Conservation (phyloP, 306 rosid genomes). For the Pyrus communis region DNA sequence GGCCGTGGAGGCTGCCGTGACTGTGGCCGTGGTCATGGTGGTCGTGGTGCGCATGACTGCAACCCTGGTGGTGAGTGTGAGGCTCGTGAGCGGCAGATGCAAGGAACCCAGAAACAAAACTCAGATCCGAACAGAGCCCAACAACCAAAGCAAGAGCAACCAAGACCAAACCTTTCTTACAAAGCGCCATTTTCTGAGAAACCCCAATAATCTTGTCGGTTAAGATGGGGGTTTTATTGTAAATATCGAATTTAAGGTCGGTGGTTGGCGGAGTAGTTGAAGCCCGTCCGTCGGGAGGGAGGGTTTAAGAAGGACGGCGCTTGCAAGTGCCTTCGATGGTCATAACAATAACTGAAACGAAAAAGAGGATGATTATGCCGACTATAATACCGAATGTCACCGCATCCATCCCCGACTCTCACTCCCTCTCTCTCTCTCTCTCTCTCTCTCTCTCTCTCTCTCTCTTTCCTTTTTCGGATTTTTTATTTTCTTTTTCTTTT, state of each 20-base stretch:
- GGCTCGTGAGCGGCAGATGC: constrained; percentile 9
- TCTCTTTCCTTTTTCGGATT: neutral
- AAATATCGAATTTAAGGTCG: neutral
- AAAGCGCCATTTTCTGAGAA: constrained; percentile 23
- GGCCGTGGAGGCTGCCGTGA: constrained; percentile 14
- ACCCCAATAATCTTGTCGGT: neutral
- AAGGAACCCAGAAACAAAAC: constrained; percentile 28
- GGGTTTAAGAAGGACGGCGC: constrained; percentile 15
- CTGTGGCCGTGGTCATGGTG: constrained; percentile 23
- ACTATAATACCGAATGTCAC: constrained; percentile 73
- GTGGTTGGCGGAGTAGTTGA: neutral
- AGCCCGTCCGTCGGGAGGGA: neutral
- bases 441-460: neutral
- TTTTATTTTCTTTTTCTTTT: neutral
- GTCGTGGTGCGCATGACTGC: constrained; percentile 27
- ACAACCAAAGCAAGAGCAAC: constrained; percentile 21
- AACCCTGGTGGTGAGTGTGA: constrained; percentile 23
- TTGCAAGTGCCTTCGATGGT: constrained; percentile 80
- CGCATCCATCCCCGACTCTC: constrained; percentile 43
- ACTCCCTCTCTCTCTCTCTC: neutral
- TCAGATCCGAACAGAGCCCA: constrained; percentile 46
- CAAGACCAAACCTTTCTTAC: constrained; percentile 1
- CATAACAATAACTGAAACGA: constrained; percentile 53
- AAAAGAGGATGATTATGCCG: constrained; percentile 64
- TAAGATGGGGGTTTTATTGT: neutral